Conservation (phyloP, 805 yeast species). For the Candida palmyrensis region DNA sequence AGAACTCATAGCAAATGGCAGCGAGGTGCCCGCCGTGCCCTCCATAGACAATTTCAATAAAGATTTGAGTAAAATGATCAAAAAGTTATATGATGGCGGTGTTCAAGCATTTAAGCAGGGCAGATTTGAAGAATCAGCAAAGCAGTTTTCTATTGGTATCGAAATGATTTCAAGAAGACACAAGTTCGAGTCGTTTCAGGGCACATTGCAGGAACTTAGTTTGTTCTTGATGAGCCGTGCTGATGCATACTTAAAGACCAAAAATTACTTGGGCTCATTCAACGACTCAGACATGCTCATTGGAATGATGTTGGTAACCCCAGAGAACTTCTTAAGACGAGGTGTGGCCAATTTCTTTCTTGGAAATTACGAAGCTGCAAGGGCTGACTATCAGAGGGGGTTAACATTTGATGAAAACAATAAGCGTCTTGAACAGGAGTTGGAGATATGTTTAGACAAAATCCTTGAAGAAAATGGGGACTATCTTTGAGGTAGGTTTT, state of each 20-base stretch:
- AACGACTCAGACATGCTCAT: constrained; percentile 66
- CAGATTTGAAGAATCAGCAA: constrained; percentile 55
- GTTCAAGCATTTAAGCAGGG: constrained; percentile 50
- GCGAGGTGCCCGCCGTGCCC: constrained; percentile 51
- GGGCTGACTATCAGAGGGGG: constrained; percentile 69
- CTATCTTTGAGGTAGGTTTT: constrained; percentile 14
- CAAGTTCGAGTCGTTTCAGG: constrained; percentile 69
- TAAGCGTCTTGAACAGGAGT: constrained; percentile 43
- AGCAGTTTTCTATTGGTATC: constrained; percentile 60
- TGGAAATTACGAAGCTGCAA: constrained; percentile 58
- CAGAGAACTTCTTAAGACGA: constrained; percentile 70
- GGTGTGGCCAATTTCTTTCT: constrained; percentile 60
- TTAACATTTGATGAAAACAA: constrained; percentile 57
- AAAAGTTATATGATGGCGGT: constrained; percentile 58
- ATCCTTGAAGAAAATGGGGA: constrained; percentile 61
- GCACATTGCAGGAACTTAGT: constrained; percentile 63
- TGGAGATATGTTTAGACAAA: constrained; percentile 40
- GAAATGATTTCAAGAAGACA: constrained; percentile 65
- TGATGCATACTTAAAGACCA: constrained; percentile 57
- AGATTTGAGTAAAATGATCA: constrained; percentile 53
- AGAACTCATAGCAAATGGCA: constrained; percentile 38
- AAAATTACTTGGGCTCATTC: constrained; percentile 53
- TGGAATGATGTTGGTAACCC: constrained; percentile 51
- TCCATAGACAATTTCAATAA: constrained; percentile 51
- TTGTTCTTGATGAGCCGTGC: constrained; percentile 66